These are phyloP conservation scores for Sporothrix curviconia DNA, from an alignment of 2,329 filamentous ascomycete genomes.

Conservation along the genomic window DNA sequence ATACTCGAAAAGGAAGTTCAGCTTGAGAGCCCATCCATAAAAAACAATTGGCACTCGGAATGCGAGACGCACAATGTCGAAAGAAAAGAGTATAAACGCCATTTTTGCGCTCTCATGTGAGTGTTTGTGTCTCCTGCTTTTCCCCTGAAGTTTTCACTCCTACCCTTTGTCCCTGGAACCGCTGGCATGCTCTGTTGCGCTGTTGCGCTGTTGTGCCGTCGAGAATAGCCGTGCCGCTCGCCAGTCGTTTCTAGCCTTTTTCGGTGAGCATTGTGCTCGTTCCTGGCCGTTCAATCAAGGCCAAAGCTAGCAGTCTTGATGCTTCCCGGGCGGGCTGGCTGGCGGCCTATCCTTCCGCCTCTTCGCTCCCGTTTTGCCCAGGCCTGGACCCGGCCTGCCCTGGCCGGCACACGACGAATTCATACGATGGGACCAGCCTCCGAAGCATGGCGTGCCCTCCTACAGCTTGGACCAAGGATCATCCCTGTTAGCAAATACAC, in stretches of 20 bases:
- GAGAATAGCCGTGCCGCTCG: constrained; percentile 2
- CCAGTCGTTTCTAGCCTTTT: no score
- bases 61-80: no score
- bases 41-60: not conserved
- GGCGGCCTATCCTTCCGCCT: no score
- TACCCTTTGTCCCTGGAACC: not conserved
- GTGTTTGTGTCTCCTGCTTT: no score
- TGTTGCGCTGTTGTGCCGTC: not conserved
- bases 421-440: not conserved
- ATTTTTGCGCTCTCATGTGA: no score
- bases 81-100: no score
- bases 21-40: not conserved
- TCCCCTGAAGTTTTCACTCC: not conserved
- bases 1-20: constrained; percentile 3
- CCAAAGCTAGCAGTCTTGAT: no score
- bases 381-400: no score
- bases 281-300: no score
- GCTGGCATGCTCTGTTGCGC: not conserved
- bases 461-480: not conserved
- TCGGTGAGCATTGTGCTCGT: no score
- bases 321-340: no score
- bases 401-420: not conserved
- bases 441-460: not conserved
- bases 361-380: not conserved
- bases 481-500: constrained; percentile 5